Evolutionary conservation across 441 rosid species (phyloP).

Genomic region (Eruca vesicaria): DNA sequence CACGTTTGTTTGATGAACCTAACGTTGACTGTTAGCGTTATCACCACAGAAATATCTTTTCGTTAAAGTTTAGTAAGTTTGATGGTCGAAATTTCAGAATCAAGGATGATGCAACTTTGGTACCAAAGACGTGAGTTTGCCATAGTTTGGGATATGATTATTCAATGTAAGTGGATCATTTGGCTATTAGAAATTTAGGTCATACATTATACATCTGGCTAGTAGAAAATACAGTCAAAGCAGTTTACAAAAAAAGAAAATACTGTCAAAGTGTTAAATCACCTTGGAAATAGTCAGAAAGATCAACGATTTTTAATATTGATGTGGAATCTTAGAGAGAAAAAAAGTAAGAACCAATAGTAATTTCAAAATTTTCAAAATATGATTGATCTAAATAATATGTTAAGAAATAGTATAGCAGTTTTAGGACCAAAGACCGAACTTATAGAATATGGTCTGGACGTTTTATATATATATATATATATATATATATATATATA

Average conservation of each 20-base stretch:
- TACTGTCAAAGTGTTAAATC: background rate
- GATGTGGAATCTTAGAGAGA: background rate
- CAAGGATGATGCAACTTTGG: background rate
- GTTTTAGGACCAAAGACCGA: background rate
- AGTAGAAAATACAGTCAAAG: background rate
- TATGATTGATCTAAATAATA: background rate
- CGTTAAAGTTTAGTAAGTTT: background rate
- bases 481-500: too few species aligned
- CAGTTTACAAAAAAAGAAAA: too few species aligned
- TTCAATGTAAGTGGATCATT: background rate
- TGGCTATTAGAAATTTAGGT: background rate
- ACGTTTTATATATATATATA: too few species aligned
- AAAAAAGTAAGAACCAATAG: background rate
- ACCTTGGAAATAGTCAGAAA: background rate
- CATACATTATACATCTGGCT: background rate
- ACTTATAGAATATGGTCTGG: background rate
- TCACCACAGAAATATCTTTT: background rate
- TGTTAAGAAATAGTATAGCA: background rate
- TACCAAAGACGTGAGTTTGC: background rate
- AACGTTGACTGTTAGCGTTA: slow-evolving; percentile 4
- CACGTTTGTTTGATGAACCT: slow-evolving; percentile 12
- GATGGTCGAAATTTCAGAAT: background rate
- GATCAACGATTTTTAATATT: background rate
- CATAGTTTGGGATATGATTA: background rate
- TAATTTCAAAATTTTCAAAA: background rate